Base-by-base conservation (phyloP, 2,329 filamentous ascomycete species). In the Amylocarpus encephaloides region DNA sequence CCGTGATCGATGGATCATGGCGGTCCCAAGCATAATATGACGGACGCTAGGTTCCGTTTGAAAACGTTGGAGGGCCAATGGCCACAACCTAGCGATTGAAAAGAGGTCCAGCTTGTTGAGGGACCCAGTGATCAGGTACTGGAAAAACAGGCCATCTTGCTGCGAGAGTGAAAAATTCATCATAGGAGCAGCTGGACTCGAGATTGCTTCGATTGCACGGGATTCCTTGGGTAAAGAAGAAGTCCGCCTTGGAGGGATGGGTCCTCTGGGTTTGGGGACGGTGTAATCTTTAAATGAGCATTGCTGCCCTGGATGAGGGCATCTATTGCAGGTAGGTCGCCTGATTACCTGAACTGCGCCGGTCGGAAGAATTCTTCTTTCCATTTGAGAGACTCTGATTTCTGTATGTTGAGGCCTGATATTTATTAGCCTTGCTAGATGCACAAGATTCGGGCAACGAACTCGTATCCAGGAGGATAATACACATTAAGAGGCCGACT, bases 221-320 rank as follows among this genome's bases (percentile, higher is more conserved):
- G 48, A 46, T 12, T 49, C 35, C 5, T 43, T 49, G 10, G 53
- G 51, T 5, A 58, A 35, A 2, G 53, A 56, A 2, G 56, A 53
- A 1, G 49, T 49, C 15, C 55, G 35, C 10, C 35, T 42, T 35
- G 55, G 55, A 11, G 53, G 52, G n/a, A 26, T 53, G 22, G 55
- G 55, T 26, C 48, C 48, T 12, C 47, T 40, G 1, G 51, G 33
- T 44, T 35, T 43, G 7, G 50, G 16, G 9, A 30, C n/a, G 15
- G 10, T 32, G 29, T 52, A 52, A 26, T 48, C 15, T 19, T 43
- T 32, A 36, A 52, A 52, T 12, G 26, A 18, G 26, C 50, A 52
- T 45, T 11, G 43, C 19, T 40, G 18, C 12, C 45, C 41, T 22
- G 39, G 50, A 19, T 52, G 50, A 11, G 50, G 50, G 18, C 50